Base-by-base conservation (phyloP, 805 yeast genomes). In the Kodamaea laetipori region DNA sequence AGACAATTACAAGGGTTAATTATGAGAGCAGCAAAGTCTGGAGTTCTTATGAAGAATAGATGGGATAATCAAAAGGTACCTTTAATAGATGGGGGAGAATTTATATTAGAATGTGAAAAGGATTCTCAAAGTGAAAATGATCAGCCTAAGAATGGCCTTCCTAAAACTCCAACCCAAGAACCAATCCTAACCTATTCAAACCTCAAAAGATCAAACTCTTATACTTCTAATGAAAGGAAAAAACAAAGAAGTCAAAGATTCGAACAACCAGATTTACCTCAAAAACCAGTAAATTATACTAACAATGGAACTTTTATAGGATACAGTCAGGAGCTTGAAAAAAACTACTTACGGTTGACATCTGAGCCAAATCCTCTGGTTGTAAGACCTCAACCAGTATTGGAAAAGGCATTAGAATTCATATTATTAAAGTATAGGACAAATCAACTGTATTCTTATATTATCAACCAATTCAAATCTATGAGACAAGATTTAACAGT, bases 401-500 rank as follows among this genome's bases (percentile, higher is more conserved):
- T 92, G 44, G 72, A 76, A 47, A 73, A 77, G 52, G 75, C 96
- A 2, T 65, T 84, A 33, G 68, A 69, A 16, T 60, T 72, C 37
- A 72, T 92, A 6, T 62, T 78, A 48, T 57, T 65, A 7, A 84
- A 82, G 55, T 82, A 80, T 52, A n/a, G 13, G 4, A 49, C 60
- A 47, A 64, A 64, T 4, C 76, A 75, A 13, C 73, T 75, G 38
- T 94, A 94, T 59, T 73, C 82, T 28, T 92, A 92, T 61, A 64
- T 87, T 9, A 84, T 92, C 57, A 94, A 88, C 61, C 99, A 92
- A 64, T 78, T 92, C 58, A 92, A 90, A 64, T 86, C 97, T 0
- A 76, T 94, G 47, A 74, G 99, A 54, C 99, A 92, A 64, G 99
- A 92, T 65, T 66, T 92, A 50, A 86, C 95, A 2, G 97, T 92